Conservation (phyloP, 2,329 filamentous ascomycete species). For the Fusarium sambucinum region DNA sequence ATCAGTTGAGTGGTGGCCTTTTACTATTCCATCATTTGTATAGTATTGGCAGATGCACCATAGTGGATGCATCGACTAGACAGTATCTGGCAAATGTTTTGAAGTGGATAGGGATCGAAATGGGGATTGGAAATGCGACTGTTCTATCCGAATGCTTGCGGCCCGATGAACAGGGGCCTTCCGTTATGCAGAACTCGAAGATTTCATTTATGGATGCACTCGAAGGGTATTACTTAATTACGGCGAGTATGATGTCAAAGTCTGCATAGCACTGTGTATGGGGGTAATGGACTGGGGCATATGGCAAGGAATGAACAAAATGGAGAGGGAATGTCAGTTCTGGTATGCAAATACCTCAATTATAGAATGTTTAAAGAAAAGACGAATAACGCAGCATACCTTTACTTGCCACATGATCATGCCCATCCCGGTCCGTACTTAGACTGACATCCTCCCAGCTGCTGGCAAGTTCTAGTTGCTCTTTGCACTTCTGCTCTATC, state of each 20-base stretch:
- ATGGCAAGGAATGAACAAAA: not conserved
- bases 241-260: constrained; percentile 20
- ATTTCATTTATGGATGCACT: constrained; percentile 15
- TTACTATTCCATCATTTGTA: constrained; percentile 15
- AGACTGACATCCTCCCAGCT: constrained; percentile 11
- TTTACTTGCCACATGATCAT: constrained; percentile 15
- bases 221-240: constrained; percentile 22
- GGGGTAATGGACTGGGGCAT: no score
- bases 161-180: constrained; percentile 2
- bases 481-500: constrained; percentile 15
- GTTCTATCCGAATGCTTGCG: constrained; percentile 2
- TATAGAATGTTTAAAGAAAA: not conserved
- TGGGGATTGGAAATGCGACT: constrained; percentile 14
- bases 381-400: constrained; percentile 13
- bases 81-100: not conserved
- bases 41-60: constrained; percentile 8
- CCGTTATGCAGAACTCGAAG: constrained; percentile 4
- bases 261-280: not conserved
- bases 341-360: not conserved
- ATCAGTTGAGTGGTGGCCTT: not conserved
- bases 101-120: constrained; percentile 7
- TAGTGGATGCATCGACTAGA: not conserved
- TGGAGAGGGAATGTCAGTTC: no score
- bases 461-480: constrained; percentile 1
- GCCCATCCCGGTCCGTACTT: constrained; percentile 1